These are phyloP conservation scores for Trichoderma brevicompactum DNA, from an alignment of 2,329 filamentous ascomycete genomes.

Conservation along the genomic window DNA sequence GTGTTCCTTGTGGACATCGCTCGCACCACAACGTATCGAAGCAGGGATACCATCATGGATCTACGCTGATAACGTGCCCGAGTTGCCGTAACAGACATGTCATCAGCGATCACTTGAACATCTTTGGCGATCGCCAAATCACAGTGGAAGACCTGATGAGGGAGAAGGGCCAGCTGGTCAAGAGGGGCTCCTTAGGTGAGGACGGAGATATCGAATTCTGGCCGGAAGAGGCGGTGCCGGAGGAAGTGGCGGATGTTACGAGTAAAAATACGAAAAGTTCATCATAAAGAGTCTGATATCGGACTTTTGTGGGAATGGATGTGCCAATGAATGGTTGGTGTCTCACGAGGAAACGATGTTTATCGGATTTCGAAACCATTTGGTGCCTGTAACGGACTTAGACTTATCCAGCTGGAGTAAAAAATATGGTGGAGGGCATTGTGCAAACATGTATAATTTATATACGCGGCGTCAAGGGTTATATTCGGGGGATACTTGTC, in stretches of 20 bases:
- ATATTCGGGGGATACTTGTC: not conserved
- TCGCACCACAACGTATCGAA: conserved; percentile 89
- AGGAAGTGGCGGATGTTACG: conserved; percentile 33
- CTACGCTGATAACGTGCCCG: conserved; percentile 86
- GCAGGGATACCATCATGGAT: conserved; percentile 92
- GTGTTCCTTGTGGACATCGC: conserved; percentile 78
- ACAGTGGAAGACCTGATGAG: conserved; percentile 79
- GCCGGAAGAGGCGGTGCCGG: conserved; percentile 63
- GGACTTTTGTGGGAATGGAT: not conserved
- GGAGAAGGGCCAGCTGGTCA: conserved; percentile 74
- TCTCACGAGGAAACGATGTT: not conserved
- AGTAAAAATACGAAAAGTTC: conserved; percentile 15
- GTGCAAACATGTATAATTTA: conserved; percentile 20
- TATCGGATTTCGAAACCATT: not conserved
- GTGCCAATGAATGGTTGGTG: not conserved
- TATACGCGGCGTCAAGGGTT: conserved; percentile 21
- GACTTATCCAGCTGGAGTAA: not conserved
- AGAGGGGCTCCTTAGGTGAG: conserved; percentile 70
- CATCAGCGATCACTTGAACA: conserved; percentile 84
- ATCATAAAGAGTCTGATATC: not conserved
- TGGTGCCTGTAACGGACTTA: not conserved
- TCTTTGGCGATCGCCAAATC: conserved; percentile 71
- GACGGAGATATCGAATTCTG: conserved; percentile 93
- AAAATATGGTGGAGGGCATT: not conserved
- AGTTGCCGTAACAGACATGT: conserved; percentile 84